phyloP scores from a whole-genome alignment of 2,329 filamentous ascomycete genomes.

The Apiospora koreana region DNA sequence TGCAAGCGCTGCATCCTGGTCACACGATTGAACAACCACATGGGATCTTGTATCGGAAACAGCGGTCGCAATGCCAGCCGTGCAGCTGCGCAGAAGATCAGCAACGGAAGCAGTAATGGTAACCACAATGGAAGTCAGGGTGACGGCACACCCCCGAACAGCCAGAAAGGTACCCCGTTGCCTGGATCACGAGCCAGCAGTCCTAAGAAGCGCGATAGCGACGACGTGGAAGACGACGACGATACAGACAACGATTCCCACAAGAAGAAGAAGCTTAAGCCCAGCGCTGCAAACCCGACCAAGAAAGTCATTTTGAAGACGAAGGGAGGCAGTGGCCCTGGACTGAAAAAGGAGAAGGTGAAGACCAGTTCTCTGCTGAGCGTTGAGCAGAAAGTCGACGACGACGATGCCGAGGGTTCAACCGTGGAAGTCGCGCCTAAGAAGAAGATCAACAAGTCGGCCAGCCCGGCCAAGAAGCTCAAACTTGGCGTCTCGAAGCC shows the following conservation, averaged over 20 bases:
- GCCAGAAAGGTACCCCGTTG: constrained; percentile 62
- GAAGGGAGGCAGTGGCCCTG: constrained; percentile 34
- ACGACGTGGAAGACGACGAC: constrained; percentile 55
- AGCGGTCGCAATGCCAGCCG: constrained; percentile 64
- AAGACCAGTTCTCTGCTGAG: constrained; percentile 53
- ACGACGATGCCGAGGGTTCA: constrained; percentile 38
- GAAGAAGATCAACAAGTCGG: constrained; percentile 42
- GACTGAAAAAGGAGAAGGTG: constrained; percentile 56
- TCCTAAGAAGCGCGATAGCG: constrained; percentile 58
- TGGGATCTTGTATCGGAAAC: constrained; percentile 68
- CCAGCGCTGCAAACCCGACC: constrained; percentile 38
- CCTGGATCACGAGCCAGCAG: constrained; percentile 55
- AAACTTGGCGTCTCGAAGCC: constrained; percentile 47
- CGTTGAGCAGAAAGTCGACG: constrained; percentile 46
- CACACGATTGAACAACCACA: constrained; percentile 66
- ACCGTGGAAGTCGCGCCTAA: constrained; percentile 44
- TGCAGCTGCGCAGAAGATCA: constrained; percentile 64
- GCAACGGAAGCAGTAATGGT: constrained; percentile 51
- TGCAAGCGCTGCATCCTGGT: constrained; percentile 68
- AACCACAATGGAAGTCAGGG: constrained; percentile 44
- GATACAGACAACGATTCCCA: constrained; percentile 49
- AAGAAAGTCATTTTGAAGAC: constrained; percentile 61
- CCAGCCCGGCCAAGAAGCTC: constrained; percentile 47
- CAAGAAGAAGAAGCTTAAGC: constrained; percentile 62
- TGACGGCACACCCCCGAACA: constrained; percentile 61